Evolutionary conservation across 805 yeast species (phyloP).

Genomic region (Zygoascus ofunaensis): DNA sequence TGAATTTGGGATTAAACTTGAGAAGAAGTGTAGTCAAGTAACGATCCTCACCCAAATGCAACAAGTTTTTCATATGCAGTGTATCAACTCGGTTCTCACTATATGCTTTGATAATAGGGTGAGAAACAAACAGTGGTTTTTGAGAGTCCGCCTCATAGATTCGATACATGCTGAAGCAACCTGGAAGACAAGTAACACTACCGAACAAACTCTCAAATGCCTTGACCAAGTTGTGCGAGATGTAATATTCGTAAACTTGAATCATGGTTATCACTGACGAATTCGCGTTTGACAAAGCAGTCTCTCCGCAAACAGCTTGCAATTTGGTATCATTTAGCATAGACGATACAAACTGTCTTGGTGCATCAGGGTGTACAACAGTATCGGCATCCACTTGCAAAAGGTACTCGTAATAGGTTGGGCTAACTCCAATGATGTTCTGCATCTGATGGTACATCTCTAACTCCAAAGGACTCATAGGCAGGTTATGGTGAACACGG

Average conservation of each 20-base stretch:
- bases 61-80: constrained; percentile 49
- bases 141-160: constrained; percentile 46
- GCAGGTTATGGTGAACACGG: constrained; percentile 49
- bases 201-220: constrained; percentile 57
- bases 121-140: constrained; percentile 52
- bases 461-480: constrained; percentile 51
- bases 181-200: constrained; percentile 57
- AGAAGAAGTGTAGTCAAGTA: constrained; percentile 48
- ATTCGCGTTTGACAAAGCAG: constrained; percentile 45
- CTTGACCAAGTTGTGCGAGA: constrained; percentile 54
- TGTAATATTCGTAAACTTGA: constrained; percentile 56
- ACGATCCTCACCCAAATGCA: constrained; percentile 56
- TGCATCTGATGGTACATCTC: constrained; percentile 47
- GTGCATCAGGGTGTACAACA: constrained; percentile 43
- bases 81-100: constrained; percentile 49
- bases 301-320: constrained; percentile 57
- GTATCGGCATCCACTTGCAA: constrained; percentile 62
- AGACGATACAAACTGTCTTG: constrained; percentile 47
- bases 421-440: constrained; percentile 49
- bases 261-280: constrained; percentile 48
- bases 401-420: constrained; percentile 45
- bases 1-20: constrained; percentile 46
- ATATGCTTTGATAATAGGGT: constrained; percentile 48
- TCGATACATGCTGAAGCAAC: constrained; percentile 53
- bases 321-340: constrained; percentile 46